These are phyloP conservation scores for Euphorbia peplus DNA, from an alignment of 345 rosid species.

Conservation along the genomic window DNA sequence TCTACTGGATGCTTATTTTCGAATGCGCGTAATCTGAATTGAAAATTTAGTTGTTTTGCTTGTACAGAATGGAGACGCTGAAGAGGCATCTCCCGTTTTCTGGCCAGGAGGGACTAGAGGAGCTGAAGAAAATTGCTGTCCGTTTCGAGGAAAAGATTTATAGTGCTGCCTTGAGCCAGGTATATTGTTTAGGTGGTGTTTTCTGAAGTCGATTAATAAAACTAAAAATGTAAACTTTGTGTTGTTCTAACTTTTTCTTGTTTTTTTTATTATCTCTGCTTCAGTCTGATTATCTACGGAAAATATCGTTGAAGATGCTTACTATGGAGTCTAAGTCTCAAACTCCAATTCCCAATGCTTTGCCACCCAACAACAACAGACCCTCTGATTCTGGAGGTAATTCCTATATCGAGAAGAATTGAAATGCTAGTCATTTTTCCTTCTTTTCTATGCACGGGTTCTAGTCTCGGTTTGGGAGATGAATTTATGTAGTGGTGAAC, in stretches of 20 bases:
- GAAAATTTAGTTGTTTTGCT: neutral
- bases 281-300: slow-evolving; percentile 78
- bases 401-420: slow-evolving; percentile 6
- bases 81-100: slow-evolving; percentile 16
- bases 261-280: slow-evolving; percentile 12
- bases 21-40: neutral
- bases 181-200: slow-evolving; percentile 12
- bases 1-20: slow-evolving; percentile 1
- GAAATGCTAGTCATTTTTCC: neutral
- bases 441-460: neutral
- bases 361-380: slow-evolving; percentile 43
- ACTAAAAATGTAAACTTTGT: neutral
- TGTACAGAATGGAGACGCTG: slow-evolving; percentile 17
- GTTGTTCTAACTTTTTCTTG: neutral
- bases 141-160: slow-evolving; percentile 81
- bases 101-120: slow-evolving; percentile 17
- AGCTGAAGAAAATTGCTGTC: slow-evolving; percentile 50
- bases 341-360: slow-evolving; percentile 38
- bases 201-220: neutral
- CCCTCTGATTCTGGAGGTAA: slow-evolving; percentile 59
- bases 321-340: slow-evolving; percentile 76
- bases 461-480: neutral
- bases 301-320: slow-evolving; percentile 85
- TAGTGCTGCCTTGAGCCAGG: slow-evolving; percentile 66
- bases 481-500: neutral